Base-by-base conservation (phyloP, 2,329 filamentous ascomycete genomes). In the Xylaria multiplex region DNA sequence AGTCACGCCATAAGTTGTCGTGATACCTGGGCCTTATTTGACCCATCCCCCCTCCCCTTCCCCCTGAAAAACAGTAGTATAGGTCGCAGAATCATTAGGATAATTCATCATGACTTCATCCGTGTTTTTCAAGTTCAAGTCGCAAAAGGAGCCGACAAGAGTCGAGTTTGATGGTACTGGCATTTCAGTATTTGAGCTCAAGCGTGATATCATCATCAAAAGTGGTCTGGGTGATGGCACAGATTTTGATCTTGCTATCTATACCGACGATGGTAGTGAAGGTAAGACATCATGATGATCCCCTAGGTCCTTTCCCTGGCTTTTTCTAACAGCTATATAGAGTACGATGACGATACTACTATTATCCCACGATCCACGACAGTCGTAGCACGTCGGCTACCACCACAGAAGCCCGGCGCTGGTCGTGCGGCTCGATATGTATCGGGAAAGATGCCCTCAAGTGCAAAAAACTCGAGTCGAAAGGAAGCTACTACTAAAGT, bases 51-150 rank as follows among this genome's bases (percentile, higher is more conserved):
- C 49, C 19, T 43, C 45, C 7, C 35, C 27, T 5, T 27, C 5
- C 27, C 27, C 27, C 27, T 19, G 19, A 27, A 27, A 56, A 62
- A 59, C 58, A 66, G 62, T 67, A 62, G 63, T 67, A 67, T 73
- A 71, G 70, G 66, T 64, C 64, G 57, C 57, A 71, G 60, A 57
- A 59, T 53, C 52, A 64, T 67, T 65, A 60, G 48, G 55, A 65
- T 69, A 69, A 59, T 66, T 78, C 83, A 88, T 76, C 76, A 97
- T 97, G 94, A 89, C 93, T 78, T 97, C 96, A 64, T 98, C 94
- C 72, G 96, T 99, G 77, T 98, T 97, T 83, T 99, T 97, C 92
- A 97, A 97, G 83, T 99, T 99, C 90, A 98, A 97, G 83, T 98
- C 95, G 74, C 93, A 96, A 79, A 97, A 93, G 83, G 96, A 98